These are phyloP conservation scores for Russula emetica DNA, from an alignment of 768 basidiomycete species.

Conservation along the genomic window DNA sequence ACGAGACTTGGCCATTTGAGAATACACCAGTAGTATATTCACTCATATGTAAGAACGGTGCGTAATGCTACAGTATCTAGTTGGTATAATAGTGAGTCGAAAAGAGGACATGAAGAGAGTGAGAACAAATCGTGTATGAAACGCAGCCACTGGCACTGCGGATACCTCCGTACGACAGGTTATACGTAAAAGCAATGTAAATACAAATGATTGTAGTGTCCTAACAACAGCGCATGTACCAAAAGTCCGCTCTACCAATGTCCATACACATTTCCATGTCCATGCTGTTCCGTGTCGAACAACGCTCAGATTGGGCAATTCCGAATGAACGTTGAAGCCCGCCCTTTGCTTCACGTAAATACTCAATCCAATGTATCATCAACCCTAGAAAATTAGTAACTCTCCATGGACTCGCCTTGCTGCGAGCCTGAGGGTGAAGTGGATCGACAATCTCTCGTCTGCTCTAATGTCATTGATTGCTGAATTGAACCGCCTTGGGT, in stretches of 20 bases:
- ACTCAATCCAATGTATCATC: not conserved
- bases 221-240: not conserved
- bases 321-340: not conserved
- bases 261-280: not conserved
- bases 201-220: not conserved
- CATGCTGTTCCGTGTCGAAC: not conserved
- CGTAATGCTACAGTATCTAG: not conserved
- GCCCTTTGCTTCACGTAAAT: not conserved
- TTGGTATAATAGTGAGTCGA: not conserved
- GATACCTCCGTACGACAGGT: not conserved
- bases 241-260: not conserved
- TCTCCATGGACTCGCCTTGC: not conserved
- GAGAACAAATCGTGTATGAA: not conserved
- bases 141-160: not conserved
- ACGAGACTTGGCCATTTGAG: not conserved
- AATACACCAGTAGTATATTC: not conserved
- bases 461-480: no score
- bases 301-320: not conserved
- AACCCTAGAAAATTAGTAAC: not conserved
- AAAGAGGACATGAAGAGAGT: not conserved
- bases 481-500: not conserved
- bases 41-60: not conserved
- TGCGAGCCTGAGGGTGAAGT: not conserved
- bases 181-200: not conserved
- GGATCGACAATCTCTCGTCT: not conserved